A percentile compares a stretch with the other conserved stretches of the same genome.
Conservation (phyloP, 805 yeast species). For the Starmera caribaea region DNA sequence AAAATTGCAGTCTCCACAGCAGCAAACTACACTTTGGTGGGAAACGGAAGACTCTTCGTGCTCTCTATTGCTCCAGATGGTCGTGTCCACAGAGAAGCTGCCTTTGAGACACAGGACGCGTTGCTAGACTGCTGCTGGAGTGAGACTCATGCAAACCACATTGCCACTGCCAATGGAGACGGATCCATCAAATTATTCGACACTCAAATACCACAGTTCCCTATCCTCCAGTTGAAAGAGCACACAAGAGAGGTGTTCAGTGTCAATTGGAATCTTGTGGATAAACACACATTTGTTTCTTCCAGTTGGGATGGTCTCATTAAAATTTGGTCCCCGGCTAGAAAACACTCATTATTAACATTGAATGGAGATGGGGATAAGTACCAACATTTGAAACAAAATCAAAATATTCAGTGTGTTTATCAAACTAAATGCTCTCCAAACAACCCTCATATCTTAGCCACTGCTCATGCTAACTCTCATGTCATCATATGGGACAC, state of each 20-base stretch:
- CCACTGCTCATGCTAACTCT: conserved; percentile 69
- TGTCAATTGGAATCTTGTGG: conserved; percentile 64
- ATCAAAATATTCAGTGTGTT: conserved; percentile 37
- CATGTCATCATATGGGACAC: conserved; percentile 76
- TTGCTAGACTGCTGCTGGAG: conserved; percentile 85
- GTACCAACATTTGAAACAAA: too few species aligned
- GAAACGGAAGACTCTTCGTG: conserved; percentile 77
- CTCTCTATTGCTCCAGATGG: conserved; percentile 66
- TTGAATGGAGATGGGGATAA: too few species aligned
- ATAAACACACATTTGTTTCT: conserved; percentile 59
- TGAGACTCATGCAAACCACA: conserved; percentile 82
- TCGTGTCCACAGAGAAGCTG: conserved; percentile 36
- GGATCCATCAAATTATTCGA: conserved; percentile 83
- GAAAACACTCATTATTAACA: conserved; percentile 48
- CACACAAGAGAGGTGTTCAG: conserved; percentile 71
- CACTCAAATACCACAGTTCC: conserved; percentile 52
- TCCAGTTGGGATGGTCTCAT: conserved; percentile 91
- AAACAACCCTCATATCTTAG: conserved; percentile 60
- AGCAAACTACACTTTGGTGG: conserved; percentile 89
- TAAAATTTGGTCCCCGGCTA: conserved; percentile 65
- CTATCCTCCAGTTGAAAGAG: conserved; percentile 66
- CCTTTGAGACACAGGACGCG: conserved; percentile 91
- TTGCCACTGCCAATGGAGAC: conserved; percentile 79
- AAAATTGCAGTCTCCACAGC: conserved; percentile 84
- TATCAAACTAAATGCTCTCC: conserved; percentile 80